Conservation (phyloP, 1,284 basidiomycete species). For the Uromyces viciae-fabae region DNA sequence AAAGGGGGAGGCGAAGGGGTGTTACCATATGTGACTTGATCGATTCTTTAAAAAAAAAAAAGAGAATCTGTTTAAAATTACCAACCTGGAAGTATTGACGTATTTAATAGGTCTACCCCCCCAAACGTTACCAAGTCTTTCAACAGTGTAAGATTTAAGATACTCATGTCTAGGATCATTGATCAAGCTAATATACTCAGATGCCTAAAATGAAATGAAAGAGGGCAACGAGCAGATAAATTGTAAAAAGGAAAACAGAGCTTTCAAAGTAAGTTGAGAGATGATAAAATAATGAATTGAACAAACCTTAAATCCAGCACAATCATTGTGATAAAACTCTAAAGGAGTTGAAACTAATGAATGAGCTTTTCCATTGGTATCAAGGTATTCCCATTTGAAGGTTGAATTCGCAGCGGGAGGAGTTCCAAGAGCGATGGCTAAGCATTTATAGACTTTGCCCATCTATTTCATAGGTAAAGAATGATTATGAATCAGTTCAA, state of each 20-base stretch:
- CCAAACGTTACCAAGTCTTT: slow-evolving; percentile 87
- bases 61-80: slow-evolving; percentile 58
- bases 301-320: slow-evolving; percentile 58
- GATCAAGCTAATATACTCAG: slow-evolving; percentile 80
- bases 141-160: slow-evolving; percentile 81
- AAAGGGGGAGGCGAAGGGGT: background rate
- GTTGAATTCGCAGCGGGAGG: slow-evolving; percentile 69
- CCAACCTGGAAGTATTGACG: slow-evolving; percentile 78
- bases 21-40: slow-evolving; percentile 54
- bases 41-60: slow-evolving; percentile 55
- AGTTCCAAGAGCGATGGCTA: slow-evolving; percentile 78
- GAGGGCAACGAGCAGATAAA: slow-evolving; percentile 61
- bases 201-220: slow-evolving; percentile 34
- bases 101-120: slow-evolving; percentile 77
- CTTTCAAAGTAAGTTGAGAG: background rate
- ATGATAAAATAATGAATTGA: background rate
- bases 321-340: slow-evolving; percentile 61
- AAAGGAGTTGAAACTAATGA: slow-evolving; percentile 71
- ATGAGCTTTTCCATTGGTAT: slow-evolving; percentile 71
- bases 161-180: slow-evolving; percentile 86
- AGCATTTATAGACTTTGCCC: slow-evolving; percentile 67
- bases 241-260: slow-evolving; percentile 54
- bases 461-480: slow-evolving; percentile 57
- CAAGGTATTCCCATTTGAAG: slow-evolving; percentile 78
- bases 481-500: slow-evolving; percentile 54